Percentiles rank a stretch among this genome's conserved stretches.
These are phyloP conservation scores for Talaromyces sp. DNA, from an alignment of 2,329 filamentous ascomycete species.

Conservation along the genomic window DNA sequence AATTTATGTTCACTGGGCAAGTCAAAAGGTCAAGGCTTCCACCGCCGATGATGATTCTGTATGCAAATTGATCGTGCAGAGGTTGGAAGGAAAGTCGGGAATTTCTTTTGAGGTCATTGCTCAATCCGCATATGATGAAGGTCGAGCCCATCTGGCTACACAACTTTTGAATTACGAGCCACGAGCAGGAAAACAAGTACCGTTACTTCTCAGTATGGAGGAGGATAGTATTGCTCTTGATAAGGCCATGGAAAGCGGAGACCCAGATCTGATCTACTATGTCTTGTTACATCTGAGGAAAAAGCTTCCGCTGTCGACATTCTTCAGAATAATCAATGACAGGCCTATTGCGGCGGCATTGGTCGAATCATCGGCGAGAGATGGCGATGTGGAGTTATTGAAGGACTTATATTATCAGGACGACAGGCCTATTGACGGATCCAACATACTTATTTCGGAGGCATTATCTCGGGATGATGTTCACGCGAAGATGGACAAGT, in stretches of 20 bases:
- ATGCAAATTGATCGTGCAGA: constrained; percentile 78
- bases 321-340: constrained; percentile 86
- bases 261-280: constrained; percentile 86
- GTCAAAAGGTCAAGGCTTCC: constrained; percentile 82
- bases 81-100: constrained; percentile 78
- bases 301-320: constrained; percentile 81
- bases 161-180: constrained; percentile 90
- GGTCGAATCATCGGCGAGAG: constrained; percentile 75
- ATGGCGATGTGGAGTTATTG: constrained; percentile 74
- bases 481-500: constrained; percentile 71
- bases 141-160: constrained; percentile 79
- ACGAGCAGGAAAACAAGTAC: constrained; percentile 91
- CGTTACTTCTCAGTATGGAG: constrained; percentile 87
- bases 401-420: constrained; percentile 98
- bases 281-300: constrained; percentile 84
- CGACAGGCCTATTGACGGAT: constrained; percentile 81
- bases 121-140: constrained; percentile 88
- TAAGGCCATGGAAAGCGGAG: constrained; percentile 92
- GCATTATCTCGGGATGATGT: constrained; percentile 68
- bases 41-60: constrained; percentile 82
- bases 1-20: constrained; percentile 96
- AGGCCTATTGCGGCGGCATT: constrained; percentile 82
- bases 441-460: constrained; percentile 80
- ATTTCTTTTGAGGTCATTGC: constrained; percentile 96
- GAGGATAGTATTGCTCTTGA: constrained; percentile 92